Evolutionary conservation across 805 yeast species (phyloP).

Genomic region (Candida taoyuanica): DNA sequence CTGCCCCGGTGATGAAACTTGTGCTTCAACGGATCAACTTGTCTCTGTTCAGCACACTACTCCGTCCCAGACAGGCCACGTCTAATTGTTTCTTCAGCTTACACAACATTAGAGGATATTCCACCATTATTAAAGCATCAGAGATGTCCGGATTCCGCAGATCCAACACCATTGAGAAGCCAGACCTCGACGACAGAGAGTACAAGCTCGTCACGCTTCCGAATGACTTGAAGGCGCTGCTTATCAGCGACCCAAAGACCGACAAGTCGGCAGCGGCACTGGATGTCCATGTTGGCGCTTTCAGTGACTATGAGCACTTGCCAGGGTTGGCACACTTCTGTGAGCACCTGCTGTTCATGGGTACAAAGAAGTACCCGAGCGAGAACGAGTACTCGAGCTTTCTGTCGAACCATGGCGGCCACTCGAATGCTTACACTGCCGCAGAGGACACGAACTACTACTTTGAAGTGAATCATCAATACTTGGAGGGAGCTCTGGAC

Average conservation of each 20-base stretch:
- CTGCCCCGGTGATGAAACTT: background rate
- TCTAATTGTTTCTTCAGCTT: background rate
- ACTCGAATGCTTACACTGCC: conserved; percentile 89
- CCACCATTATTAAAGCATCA: conserved; percentile 2
- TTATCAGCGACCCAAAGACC: conserved; percentile 64
- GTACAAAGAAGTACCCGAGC: conserved; percentile 69
- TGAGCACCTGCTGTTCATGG: conserved; percentile 74
- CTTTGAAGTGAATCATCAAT: conserved; percentile 75
- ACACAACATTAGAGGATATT: background rate
- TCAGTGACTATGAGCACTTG: conserved; percentile 56
- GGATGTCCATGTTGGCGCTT: conserved; percentile 75
- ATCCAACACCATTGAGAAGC: conserved; percentile 32
- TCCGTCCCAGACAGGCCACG: background rate
- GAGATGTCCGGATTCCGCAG: conserved; percentile 13
- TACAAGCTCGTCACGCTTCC: conserved; percentile 61
- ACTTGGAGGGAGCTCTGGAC: conserved; percentile 83
- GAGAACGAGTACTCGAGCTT: conserved; percentile 76
- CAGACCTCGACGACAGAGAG: conserved; percentile 63
- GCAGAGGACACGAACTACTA: conserved; percentile 85
- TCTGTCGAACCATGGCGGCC: conserved; percentile 80
- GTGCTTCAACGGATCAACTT: background rate
- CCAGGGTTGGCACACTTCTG: conserved; percentile 81
- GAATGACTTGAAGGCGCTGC: conserved; percentile 54
- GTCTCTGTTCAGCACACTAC: background rate
- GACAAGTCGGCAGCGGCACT: conserved; percentile 77